Percentiles rank a stretch among this genome's conserved stretches.
phyloP scores from a whole-genome alignment of 805 yeast species.

The Candida boidinii region DNA sequence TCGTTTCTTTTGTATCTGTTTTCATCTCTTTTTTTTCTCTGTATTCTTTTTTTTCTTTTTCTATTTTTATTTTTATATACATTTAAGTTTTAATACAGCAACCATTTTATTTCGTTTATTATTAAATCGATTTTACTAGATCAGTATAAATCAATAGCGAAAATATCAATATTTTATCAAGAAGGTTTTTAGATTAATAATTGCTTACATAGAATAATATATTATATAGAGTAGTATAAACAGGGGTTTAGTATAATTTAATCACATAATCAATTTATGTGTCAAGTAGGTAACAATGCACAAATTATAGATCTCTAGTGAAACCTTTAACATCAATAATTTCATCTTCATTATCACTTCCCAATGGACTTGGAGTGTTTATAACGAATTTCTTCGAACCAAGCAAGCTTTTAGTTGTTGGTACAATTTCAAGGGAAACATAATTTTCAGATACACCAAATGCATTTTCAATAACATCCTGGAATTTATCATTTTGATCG shows the following conservation, averaged over 20 bases:
- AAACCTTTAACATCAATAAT: slow-evolving; percentile 22
- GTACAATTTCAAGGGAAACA: slow-evolving; percentile 19
- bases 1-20: no score
- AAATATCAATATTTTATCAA: no score
- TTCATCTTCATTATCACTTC: slow-evolving; percentile 9
- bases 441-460: slow-evolving; percentile 14
- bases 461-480: slow-evolving; percentile 16
- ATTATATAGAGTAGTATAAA: no score
- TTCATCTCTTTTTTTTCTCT: no score
- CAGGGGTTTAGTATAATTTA: no score
- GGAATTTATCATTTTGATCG: slow-evolving; percentile 10
- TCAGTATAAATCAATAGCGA: no score
- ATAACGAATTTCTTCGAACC: slow-evolving; percentile 14
- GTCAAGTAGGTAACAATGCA: no score
- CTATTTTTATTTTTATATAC: no score
- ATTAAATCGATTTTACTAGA: background rate
- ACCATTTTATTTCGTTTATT: no score
- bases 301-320: slow-evolving; percentile 12
- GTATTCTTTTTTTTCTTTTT: no score
- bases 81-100: no score
- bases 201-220: slow-evolving; percentile 1
- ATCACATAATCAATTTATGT: no score
- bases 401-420: slow-evolving; percentile 8
- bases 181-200: slow-evolving; percentile 1
- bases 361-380: slow-evolving; percentile 15